These are phyloP conservation scores for Lachnellula willkommii DNA, from an alignment of 2,329 filamentous ascomycete species.

Conservation along the genomic window DNA sequence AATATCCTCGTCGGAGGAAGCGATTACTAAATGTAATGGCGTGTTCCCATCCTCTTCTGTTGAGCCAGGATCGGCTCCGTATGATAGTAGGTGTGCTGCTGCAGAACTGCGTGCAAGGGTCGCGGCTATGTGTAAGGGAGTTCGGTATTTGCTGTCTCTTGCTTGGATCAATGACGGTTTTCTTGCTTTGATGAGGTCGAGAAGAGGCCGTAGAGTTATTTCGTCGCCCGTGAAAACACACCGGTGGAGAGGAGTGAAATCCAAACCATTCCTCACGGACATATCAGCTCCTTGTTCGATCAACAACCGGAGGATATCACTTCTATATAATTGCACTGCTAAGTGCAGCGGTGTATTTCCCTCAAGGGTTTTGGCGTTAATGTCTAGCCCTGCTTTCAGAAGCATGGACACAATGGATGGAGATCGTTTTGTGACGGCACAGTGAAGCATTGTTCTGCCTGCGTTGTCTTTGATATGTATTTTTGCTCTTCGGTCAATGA, in stretches of 20 bases:
- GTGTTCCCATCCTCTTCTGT: neutral
- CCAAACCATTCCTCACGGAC: neutral
- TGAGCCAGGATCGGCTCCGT: neutral
- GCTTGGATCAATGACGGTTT: neutral
- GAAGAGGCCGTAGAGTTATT: neutral
- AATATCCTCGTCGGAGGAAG: neutral
- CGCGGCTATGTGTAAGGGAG: neutral
- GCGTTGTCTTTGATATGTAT: neutral
- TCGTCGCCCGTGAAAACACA: neutral
- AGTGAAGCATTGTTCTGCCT: neutral
- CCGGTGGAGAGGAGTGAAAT: neutral
- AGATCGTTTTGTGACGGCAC: slow-evolving; percentile 1
- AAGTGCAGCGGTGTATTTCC: neutral
- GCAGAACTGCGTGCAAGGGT: neutral
- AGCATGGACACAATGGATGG: neutral
- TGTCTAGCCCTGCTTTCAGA: neutral
- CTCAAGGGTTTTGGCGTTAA: neutral
- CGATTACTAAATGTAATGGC: neutral
- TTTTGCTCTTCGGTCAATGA: neutral
- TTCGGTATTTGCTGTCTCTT: neutral
- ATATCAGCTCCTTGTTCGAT: neutral
- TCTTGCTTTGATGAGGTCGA: neutral
- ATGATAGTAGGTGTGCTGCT: neutral
- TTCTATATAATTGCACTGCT: neutral
- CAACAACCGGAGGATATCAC: neutral